Base-by-base conservation (phyloP, 108 stramenopile genomes). In the Pseudonitzschia multiseries region DNA sequence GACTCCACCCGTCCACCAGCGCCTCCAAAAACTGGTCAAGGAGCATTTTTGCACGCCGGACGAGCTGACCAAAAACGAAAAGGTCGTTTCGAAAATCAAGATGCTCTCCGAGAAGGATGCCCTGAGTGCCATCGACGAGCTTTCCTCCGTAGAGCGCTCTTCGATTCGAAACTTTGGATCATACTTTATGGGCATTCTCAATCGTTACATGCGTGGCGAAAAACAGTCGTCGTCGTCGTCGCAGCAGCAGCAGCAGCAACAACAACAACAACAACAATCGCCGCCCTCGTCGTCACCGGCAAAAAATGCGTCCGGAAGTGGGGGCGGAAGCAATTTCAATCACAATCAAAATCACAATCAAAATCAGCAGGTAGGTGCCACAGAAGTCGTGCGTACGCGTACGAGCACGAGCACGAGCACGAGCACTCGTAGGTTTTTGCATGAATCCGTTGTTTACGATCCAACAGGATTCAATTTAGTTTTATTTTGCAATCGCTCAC, bases 131-230 rank as follows among this genome's bases (percentile, higher is more conserved):
- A 86, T 94, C 69, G 90, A 94, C 24, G 93, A 94, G 73, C 68
- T 94, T 27, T 66, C 81, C 13, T 40, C 73, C 4, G 86, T 86
- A 36, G 72, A 82, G 20, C 79, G 91, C 24, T 13, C n/a, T 1
- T 77, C 78, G 33, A 90, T 94, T 52, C 81, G 93, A 17, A 90
- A 87, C 57, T 88, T 94, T 73, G 85, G 79, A n/a, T 80, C 76
- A 46, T 86, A 87, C 61, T 85, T 85, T 59, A 91, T 91, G 89
- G 93, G 93, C 33, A 94, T 94, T 57, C 73, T 94, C 78, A 94
- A 92, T 82, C 83, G 90, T 9, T 94, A 94, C 79, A 86, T 87
- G 80, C 77, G 89, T 24, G 86, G 88, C 29, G 84, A 85, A 66
- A 22, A 68, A 28, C 14, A 51, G 51, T 26, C 48, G 17, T n/a